Evolutionary conservation across 225 moss, liverwort and hornwort species (phyloP).

Genomic region (Pseudisothecium myosuroides): DNA sequence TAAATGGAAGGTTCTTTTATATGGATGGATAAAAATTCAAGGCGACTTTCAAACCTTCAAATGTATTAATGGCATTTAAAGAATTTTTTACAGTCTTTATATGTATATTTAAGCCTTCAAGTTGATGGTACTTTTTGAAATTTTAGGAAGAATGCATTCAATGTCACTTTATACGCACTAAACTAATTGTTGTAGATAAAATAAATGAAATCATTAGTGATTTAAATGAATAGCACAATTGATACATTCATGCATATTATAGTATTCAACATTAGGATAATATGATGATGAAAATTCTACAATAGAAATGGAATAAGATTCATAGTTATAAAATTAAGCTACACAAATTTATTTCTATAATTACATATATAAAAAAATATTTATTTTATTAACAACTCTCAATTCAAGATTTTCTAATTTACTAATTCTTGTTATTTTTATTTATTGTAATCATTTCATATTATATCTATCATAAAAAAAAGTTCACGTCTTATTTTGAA

Average conservation of each 20-base stretch:
- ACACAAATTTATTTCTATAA: background rate
- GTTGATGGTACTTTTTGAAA: background rate
- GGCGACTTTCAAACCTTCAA: background rate
- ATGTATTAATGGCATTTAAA: background rate
- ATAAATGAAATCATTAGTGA: background rate
- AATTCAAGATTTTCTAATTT: background rate
- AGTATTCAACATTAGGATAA: background rate
- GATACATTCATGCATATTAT: background rate
- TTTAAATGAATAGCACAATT: background rate
- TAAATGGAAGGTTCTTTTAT: background rate
- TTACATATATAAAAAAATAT: background rate
- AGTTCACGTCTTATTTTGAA: background rate
- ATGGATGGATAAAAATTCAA: background rate
- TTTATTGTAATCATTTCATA: background rate
- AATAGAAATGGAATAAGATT: background rate
- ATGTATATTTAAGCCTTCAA: background rate
- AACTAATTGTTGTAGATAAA: background rate
- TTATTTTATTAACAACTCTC: background rate
- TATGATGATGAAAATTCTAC: background rate
- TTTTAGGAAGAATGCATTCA: background rate
- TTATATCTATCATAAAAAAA: background rate
- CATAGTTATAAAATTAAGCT: background rate
- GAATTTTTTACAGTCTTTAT: fast-evolving
- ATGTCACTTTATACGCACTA: background rate
- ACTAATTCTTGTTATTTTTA: background rate